A percentile compares a stretch with the other conserved stretches of the same genome.
phyloP scores from a whole-genome alignment of 257 asterid genomes.

The Misopates orontium region DNA sequence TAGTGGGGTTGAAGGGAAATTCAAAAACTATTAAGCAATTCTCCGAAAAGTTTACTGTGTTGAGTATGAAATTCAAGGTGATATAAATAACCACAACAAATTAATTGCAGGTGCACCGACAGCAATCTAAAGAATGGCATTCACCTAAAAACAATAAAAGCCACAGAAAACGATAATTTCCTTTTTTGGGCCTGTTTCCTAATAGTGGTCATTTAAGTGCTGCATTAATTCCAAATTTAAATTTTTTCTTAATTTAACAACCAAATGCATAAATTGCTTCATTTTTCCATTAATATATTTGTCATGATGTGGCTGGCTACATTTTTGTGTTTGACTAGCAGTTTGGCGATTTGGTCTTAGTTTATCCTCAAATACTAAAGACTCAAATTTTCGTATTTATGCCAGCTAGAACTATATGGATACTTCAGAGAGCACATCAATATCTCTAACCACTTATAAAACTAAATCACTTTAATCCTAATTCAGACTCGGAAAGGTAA shows the following conservation, averaged over 20 bases:
- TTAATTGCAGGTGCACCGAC: background rate
- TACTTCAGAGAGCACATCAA: too few relatives aligned
- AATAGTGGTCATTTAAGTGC: background rate
- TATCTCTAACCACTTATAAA: too few relatives aligned
- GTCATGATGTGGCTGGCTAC: background rate
- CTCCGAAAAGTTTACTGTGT: background rate
- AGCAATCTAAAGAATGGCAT: background rate
- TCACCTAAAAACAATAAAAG: background rate
- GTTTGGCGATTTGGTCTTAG: background rate
- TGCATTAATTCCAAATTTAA: background rate
- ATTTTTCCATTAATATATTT: background rate
- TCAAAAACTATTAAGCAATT: background rate
- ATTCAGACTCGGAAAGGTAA: too few relatives aligned
- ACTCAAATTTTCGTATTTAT: too few relatives aligned
- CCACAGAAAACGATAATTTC: background rate
- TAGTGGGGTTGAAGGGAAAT: background rate
- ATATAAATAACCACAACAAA: background rate
- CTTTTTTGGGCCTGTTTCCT: slow-evolving; percentile 8
- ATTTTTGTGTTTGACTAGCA: background rate
- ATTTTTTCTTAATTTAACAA: background rate
- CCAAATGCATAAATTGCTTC: background rate
- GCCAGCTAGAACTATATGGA: too few relatives aligned
- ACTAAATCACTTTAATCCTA: too few relatives aligned
- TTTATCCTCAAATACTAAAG: too few relatives aligned
- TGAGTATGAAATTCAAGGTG: background rate